Conservation (phyloP, 2,329 filamentous ascomycete genomes). For the Claviceps sp. region DNA sequence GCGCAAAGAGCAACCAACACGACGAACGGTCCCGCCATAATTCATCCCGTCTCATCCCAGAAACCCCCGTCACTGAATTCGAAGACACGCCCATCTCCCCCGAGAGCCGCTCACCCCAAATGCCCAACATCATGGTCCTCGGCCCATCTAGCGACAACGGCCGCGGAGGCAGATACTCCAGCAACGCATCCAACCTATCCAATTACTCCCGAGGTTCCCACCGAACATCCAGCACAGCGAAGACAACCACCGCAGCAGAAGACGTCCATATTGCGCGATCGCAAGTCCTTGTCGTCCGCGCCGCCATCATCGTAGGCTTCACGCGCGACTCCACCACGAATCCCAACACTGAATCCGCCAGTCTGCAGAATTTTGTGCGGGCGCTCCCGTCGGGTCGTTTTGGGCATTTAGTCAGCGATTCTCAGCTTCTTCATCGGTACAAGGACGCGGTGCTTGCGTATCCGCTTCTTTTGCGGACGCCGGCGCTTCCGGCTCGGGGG, state of each 20-base stretch:
- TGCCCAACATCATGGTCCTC: slow-evolving; percentile 80
- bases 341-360: slow-evolving; percentile 32
- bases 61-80: slow-evolving; percentile 91
- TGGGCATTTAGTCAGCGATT: slow-evolving; percentile 57
- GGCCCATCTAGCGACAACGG: slow-evolving; percentile 50
- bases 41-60: slow-evolving; percentile 43
- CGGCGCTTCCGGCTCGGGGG: slow-evolving; percentile 33
- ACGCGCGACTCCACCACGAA: slow-evolving; percentile 41
- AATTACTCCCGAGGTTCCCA: slow-evolving; percentile 61
- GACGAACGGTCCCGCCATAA: slow-evolving; percentile 35
- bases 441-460: slow-evolving; percentile 68
- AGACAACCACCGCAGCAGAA: slow-evolving; percentile 53
- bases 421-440: slow-evolving; percentile 62
- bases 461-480: slow-evolving; percentile 34
- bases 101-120: slow-evolving; percentile 58
- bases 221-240: slow-evolving; percentile 57
- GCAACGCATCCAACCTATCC: slow-evolving; percentile 64
- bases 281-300: slow-evolving; percentile 69
- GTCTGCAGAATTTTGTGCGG: slow-evolving; percentile 64
- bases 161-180: slow-evolving; percentile 66
- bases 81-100: slow-evolving; percentile 80
- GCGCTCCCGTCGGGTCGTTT: slow-evolving; percentile 65
- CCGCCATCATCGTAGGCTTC: slow-evolving; percentile 75
- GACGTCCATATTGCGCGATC: slow-evolving; percentile 66
- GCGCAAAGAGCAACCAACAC: slow-evolving; percentile 29